Percentiles rank a stretch among this genome's conserved stretches.
phyloP scores from a whole-genome alignment of 225 moss, liverwort and hornwort species.

The Pleurozium schreberi region DNA sequence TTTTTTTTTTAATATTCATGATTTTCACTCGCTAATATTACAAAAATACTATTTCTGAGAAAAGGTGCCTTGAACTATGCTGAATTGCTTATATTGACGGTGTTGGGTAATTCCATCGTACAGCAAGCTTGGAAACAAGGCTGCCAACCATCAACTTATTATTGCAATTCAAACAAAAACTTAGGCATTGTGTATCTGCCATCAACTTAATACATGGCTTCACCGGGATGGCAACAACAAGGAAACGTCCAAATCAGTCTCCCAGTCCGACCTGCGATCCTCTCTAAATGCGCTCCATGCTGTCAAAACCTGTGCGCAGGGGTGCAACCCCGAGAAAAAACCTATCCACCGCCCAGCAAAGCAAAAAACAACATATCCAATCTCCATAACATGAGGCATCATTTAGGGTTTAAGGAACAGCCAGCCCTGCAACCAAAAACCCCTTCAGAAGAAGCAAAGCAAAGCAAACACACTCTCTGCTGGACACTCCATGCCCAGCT shows the following conservation, averaged over 20 bases:
- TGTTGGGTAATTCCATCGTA: too few relatives aligned
- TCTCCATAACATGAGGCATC: not conserved
- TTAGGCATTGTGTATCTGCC: not conserved
- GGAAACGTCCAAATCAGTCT: not conserved
- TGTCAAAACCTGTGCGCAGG: not conserved
- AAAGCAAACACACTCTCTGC: too few relatives aligned
- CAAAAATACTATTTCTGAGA: too few relatives aligned
- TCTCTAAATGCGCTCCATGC: not conserved
- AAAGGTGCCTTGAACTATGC: too few relatives aligned
- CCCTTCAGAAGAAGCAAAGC: not conserved
- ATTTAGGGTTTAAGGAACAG: not conserved
- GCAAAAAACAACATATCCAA: not conserved
- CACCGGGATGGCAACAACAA: not conserved
- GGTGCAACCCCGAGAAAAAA: not conserved
- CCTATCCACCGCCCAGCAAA: not conserved
- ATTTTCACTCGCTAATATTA: too few relatives aligned
- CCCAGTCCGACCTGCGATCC: not conserved
- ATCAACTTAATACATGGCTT: not conserved
- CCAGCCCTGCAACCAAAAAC: not conserved
- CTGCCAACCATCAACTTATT: not conserved
- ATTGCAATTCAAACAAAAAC: not conserved
- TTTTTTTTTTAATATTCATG: too few relatives aligned
- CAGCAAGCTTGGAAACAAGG: too few relatives aligned
- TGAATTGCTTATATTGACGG: too few relatives aligned
- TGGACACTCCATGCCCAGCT: not conserved